Conservation (phyloP, 75 land plant species). For the Sequoiadendron giganteum region DNA sequence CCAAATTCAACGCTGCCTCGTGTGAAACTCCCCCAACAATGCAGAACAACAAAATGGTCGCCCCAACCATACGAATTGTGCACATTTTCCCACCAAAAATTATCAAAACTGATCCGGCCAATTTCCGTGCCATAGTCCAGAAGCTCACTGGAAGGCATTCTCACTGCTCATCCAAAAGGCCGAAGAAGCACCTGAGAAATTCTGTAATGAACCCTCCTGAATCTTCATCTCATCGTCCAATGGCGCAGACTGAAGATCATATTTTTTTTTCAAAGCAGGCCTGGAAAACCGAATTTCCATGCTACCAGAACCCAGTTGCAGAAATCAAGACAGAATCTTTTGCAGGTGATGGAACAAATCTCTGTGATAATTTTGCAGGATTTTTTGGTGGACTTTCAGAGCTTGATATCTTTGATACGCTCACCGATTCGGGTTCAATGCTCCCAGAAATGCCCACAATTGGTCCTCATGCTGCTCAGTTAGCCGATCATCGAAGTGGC, state of each 20-base stretch:
- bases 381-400: conserved; percentile 18
- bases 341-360: conserved; percentile 4
- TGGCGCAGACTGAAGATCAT: neutral
- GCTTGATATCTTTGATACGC: conserved; percentile 19
- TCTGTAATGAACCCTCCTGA: neutral
- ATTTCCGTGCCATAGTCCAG: conserved; percentile 82
- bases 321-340: neutral
- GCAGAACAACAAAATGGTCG: neutral
- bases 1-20: neutral
- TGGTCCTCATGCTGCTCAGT: neutral
- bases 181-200: neutral
- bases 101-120: conserved; percentile 78
- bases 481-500: neutral
- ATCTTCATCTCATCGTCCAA: conserved; percentile 1
- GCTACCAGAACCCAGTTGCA: neutral
- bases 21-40: neutral
- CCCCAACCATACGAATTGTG: conserved; percentile 51
- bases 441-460: neutral
- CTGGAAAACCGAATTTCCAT: neutral
- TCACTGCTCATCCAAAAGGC: neutral
- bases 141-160: conserved; percentile 68
- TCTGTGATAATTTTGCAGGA: conserved; percentile 11
- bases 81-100: conserved; percentile 82
- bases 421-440: neutral
- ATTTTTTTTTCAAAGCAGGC: neutral